Percentiles rank a stretch among this genome's conserved stretches.
Conservation (phyloP, 306 rosid species). For the Trifolium fragiferum region DNA sequence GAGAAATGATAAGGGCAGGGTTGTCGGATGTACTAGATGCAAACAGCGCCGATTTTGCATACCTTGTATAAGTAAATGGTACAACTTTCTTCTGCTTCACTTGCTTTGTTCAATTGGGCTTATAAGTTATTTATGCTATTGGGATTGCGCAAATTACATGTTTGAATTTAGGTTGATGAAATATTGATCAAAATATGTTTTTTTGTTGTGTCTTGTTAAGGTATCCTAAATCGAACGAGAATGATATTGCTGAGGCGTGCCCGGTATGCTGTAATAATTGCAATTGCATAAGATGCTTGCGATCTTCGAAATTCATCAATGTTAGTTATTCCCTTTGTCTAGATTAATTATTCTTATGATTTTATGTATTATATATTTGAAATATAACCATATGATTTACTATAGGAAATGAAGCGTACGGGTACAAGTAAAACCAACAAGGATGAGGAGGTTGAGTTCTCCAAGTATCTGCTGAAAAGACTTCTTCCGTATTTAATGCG, state of each 20-base stretch:
- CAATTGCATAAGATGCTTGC: constrained; percentile 84
- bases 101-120: no score
- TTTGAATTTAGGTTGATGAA: background rate
- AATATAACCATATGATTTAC: constrained; percentile 16
- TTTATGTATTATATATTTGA: background rate
- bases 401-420: constrained; percentile 40
- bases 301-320: constrained; percentile 43
- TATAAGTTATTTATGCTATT: background rate
- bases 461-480: constrained; percentile 52
- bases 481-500: constrained; percentile 70
- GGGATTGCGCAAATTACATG: background rate
- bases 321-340: constrained; percentile 46
- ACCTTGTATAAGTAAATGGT: constrained; percentile 64
- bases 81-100: constrained; percentile 22
- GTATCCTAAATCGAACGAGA: constrained; percentile 67
- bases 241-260: constrained; percentile 60
- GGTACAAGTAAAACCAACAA: background rate
- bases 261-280: constrained; percentile 75
- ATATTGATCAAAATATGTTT: background rate
- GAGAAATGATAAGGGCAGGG: constrained; percentile 76
- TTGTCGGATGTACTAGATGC: constrained; percentile 62
- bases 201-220: constrained; percentile 45
- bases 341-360: constrained; percentile 2
- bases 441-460: constrained; percentile 38
- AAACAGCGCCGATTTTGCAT: constrained; percentile 63